Evolutionary conservation across 371 early-diverging fungal genomes (phyloP).

Genomic region (Encephalitozoon intestinalis): DNA sequence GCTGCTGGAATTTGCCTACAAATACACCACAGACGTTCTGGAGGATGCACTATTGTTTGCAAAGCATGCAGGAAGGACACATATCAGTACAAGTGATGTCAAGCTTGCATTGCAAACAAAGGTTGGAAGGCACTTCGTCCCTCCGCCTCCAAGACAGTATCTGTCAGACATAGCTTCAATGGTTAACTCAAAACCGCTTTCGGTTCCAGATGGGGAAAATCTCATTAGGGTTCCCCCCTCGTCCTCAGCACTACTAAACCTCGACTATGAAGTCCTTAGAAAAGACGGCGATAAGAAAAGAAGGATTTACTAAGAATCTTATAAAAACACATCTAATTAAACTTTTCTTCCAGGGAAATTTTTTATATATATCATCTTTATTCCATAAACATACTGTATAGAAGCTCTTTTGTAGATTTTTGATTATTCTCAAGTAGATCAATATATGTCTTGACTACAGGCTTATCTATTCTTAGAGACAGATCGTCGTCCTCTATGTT

Average conservation of each 20-base stretch:
- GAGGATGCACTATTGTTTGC: constrained; percentile 82
- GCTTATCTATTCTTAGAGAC: neutral
- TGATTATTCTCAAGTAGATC: neutral
- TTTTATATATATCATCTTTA: neutral
- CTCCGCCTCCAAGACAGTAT: constrained; percentile 61
- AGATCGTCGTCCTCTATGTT: constrained; percentile 19
- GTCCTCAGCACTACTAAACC: neutral
- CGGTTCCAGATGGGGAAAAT: constrained; percentile 50
- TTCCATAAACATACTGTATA: constrained; percentile 5
- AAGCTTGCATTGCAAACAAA: constrained; percentile 73
- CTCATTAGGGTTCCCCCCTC: constrained; percentile 52
- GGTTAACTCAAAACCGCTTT: constrained; percentile 57
- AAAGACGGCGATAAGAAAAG: constrained; percentile 37
- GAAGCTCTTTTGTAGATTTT: neutral
- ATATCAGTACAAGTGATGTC: constrained; percentile 77
- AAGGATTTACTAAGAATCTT: neutral
- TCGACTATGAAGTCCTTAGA: constrained; percentile 31
- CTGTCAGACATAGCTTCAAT: constrained; percentile 58
- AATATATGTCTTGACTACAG: constrained; percentile 2
- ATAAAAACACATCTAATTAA: neutral
- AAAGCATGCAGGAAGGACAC: constrained; percentile 75
- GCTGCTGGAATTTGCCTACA: constrained; percentile 83
- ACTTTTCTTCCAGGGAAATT: neutral
- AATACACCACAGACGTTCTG: constrained; percentile 81
- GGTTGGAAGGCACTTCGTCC: constrained; percentile 60